phyloP scores from a whole-genome alignment of 192 early-diverging fungal species.

The Thamnidium elegans region DNA sequence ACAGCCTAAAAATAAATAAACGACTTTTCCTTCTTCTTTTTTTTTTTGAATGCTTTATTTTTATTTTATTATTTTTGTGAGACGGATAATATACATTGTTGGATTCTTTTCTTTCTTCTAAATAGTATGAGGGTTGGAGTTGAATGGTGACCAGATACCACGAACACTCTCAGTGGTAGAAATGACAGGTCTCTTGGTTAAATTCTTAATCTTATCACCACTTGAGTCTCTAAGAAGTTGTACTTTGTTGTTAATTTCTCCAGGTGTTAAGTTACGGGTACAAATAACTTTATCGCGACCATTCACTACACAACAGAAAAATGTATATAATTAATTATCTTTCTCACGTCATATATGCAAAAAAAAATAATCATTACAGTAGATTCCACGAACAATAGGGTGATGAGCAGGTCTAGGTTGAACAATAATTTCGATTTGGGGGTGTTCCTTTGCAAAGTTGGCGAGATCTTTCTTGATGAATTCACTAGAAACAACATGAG shows the following conservation, averaged over 20 bases:
- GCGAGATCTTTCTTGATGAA: constrained; percentile 65
- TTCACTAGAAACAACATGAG: constrained; percentile 37
- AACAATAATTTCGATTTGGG: constrained; percentile 77
- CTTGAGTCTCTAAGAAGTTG: constrained; percentile 62
- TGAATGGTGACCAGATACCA: constrained; percentile 84
- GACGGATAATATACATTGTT: too few species aligned
- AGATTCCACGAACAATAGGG: constrained; percentile 68
- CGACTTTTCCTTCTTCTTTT: too few species aligned
- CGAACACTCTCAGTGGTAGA: constrained; percentile 77
- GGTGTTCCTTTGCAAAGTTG: constrained; percentile 63
- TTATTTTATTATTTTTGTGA: too few species aligned
- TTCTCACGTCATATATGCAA: background rate
- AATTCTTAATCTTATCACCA: constrained; percentile 55
- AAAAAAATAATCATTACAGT: constrained; percentile 46
- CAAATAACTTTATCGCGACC: constrained; percentile 63
- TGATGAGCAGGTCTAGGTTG: constrained; percentile 70
- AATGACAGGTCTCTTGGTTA: constrained; percentile 68
- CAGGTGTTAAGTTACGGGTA: constrained; percentile 56
- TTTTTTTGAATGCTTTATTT: too few species aligned
- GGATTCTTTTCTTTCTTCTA: constrained; percentile 20
- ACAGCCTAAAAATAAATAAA: constrained; percentile 8
- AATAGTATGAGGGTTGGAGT: constrained; percentile 64
- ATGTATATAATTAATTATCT: background rate
- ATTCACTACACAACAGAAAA: constrained; percentile 43
- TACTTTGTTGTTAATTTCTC: constrained; percentile 62